phyloP scores from a whole-genome alignment of 768 basidiomycete genomes.

The Mycena amicta region DNA sequence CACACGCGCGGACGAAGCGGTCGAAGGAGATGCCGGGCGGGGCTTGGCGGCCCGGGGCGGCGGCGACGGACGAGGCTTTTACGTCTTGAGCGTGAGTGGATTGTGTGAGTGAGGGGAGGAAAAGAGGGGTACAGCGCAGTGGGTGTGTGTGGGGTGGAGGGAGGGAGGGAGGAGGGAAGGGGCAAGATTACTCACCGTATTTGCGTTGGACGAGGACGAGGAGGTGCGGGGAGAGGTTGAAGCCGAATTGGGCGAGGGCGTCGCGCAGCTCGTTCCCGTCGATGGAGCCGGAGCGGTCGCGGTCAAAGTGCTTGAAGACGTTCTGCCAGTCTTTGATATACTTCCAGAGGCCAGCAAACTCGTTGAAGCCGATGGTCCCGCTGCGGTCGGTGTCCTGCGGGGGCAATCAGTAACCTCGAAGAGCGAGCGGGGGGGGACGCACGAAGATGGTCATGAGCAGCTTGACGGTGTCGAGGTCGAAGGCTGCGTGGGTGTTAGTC shows the following conservation, averaged over 20 bases:
- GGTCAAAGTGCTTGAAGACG: constrained; percentile 81
- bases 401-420: neutral
- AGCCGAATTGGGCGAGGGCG: constrained; percentile 78
- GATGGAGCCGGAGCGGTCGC: constrained; percentile 82
- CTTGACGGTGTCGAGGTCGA: constrained; percentile 86
- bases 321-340: constrained; percentile 90
- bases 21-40: constrained; percentile 76
- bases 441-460: constrained; percentile 84
- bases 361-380: constrained; percentile 80
- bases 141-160: constrained; percentile 32
- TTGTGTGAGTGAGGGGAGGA: constrained; percentile 35
- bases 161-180: neutral
- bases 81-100: constrained; percentile 51
- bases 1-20: constrained; percentile 85
- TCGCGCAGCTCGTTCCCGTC: constrained; percentile 66
- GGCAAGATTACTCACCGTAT: constrained; percentile 60
- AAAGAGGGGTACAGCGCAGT: too few relatives aligned
- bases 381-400: constrained; percentile 69
- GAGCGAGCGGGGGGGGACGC: constrained; percentile 25
- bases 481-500: constrained; percentile 46
- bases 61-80: constrained; percentile 51
- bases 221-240: constrained; percentile 67
- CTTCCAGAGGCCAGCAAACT: constrained; percentile 82
- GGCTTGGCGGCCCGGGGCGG: constrained; percentile 22
- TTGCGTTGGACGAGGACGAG: constrained; percentile 72